Conservation (phyloP, 2,329 filamentous ascomycete species). For the Nannizziopsis arthrosporioides region DNA sequence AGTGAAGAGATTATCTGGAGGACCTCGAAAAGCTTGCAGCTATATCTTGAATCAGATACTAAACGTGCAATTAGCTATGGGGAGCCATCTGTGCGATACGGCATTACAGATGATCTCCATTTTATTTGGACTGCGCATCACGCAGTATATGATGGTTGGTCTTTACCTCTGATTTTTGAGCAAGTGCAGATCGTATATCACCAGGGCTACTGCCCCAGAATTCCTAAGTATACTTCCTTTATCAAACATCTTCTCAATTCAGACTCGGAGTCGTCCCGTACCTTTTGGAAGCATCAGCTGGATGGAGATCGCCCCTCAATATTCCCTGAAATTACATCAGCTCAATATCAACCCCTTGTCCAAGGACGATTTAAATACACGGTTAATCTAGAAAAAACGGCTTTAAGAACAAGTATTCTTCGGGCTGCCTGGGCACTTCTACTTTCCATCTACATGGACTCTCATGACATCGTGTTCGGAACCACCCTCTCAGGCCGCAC, state of each 20-base stretch:
- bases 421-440: slow-evolving; percentile 27
- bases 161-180: slow-evolving; percentile 24
- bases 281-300: neutral
- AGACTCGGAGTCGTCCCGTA: neutral
- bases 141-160: slow-evolving; percentile 31
- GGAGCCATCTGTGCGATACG: slow-evolving; percentile 15
- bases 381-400: too few relatives aligned
- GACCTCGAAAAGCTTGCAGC: slow-evolving; percentile 20
- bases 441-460: slow-evolving; percentile 24
- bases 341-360: slow-evolving; percentile 15
- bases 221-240: neutral
- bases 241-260: neutral
- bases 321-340: neutral
- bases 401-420: neutral
- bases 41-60: neutral
- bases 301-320: neutral
- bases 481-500: slow-evolving; percentile 32
- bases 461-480: slow-evolving; percentile 30
- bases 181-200: slow-evolving; percentile 18
- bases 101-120: slow-evolving; percentile 11
- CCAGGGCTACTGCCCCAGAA: neutral
- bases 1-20: neutral
- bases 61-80: slow-evolving; percentile 16
- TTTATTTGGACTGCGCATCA: slow-evolving; percentile 30
- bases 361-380: too few relatives aligned